Evolutionary conservation across 768 basidiomycete species (phyloP).

Genomic region (Hydnomerulius pinastri): DNA sequence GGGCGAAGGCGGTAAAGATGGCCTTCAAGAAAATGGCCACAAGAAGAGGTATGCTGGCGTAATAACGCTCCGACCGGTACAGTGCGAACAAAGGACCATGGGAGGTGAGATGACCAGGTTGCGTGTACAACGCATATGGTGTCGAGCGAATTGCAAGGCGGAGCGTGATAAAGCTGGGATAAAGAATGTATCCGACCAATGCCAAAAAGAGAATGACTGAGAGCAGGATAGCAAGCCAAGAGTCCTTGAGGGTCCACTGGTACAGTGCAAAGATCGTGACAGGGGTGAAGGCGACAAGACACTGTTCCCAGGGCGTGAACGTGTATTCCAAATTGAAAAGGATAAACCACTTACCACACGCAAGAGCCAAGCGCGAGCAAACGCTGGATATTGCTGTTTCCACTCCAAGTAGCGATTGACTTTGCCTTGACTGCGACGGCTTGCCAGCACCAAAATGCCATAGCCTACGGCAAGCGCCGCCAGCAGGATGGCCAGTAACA

Average conservation of each 20-base stretch:
- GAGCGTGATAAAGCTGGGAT: slow-evolving; percentile 50
- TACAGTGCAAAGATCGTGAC: slow-evolving; percentile 78
- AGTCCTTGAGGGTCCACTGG: slow-evolving; percentile 91
- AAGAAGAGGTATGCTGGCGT: slow-evolving; percentile 62
- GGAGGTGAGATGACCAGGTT: slow-evolving; percentile 38
- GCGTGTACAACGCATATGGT: slow-evolving; percentile 40
- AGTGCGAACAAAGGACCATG: slow-evolving; percentile 65
- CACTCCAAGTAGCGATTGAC: slow-evolving; percentile 16
- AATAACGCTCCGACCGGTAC: slow-evolving; percentile 67
- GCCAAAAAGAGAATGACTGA: slow-evolving; percentile 68
- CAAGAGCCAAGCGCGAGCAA: slow-evolving; percentile 60
- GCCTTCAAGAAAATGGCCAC: slow-evolving; percentile 65
- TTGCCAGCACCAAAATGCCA: slow-evolving; percentile 35
- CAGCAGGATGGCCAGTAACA: slow-evolving; percentile 61
- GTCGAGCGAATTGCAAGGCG: slow-evolving; percentile 45
- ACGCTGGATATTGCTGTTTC: slow-evolving; percentile 42
- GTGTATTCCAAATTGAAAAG: slow-evolving; percentile 1
- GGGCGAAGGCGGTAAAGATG: slow-evolving; percentile 68
- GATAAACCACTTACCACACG: slow-evolving; percentile 56
- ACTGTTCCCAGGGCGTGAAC: slow-evolving; percentile 37
- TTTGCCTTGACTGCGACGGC: slow-evolving; percentile 22
- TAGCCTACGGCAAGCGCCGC: slow-evolving; percentile 56
- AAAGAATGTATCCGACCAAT: slow-evolving; percentile 49
- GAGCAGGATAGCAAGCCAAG: slow-evolving; percentile 81
- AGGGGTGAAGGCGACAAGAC: slow-evolving; percentile 66